Evolutionary conservation across 169 alveolate species (phyloP).

Genomic region (Plasmodium chabaudi): DNA sequence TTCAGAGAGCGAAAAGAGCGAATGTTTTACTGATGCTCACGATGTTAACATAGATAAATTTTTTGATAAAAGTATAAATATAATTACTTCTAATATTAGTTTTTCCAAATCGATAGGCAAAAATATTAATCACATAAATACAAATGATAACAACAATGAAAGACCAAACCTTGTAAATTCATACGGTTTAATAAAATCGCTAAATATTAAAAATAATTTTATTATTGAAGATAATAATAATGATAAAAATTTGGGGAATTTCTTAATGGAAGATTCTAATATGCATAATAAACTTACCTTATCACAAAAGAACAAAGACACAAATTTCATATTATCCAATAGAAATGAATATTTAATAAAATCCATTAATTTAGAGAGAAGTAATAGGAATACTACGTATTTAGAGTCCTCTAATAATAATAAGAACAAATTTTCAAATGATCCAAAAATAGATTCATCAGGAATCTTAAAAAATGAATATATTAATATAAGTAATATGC

Average conservation of each 20-base stretch:
- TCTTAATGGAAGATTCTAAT: neutral
- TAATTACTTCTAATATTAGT: neutral
- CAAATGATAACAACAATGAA: constrained; percentile 6
- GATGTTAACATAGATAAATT: neutral
- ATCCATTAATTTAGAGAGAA: constrained; percentile 5
- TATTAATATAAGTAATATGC: too few relatives aligned
- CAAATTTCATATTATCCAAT: constrained; percentile 2
- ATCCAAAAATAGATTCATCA: too few relatives aligned
- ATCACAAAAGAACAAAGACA: neutral
- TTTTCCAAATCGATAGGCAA: constrained; percentile 19
- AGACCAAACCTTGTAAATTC: neutral
- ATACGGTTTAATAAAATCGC: constrained; percentile 6
- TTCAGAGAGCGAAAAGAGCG: constrained; percentile 4
- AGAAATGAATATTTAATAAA: constrained; percentile 17
- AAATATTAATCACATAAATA: neutral
- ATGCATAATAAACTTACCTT: neutral
- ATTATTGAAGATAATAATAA: constrained; percentile 11
- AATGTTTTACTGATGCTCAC: neutral
- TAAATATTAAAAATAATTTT: constrained; percentile 16
- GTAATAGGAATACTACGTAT: constrained; percentile 5
- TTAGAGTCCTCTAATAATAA: neutral
- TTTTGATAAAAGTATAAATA: constrained; percentile 1
- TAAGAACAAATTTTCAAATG: neutral
- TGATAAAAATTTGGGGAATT: neutral
- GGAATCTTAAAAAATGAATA: too few relatives aligned